Evolutionary conservation across 768 basidiomycete genomes (phyloP), one percentile per base, ranked within the genome.

Genomic region (Collybia sordida): DNA sequence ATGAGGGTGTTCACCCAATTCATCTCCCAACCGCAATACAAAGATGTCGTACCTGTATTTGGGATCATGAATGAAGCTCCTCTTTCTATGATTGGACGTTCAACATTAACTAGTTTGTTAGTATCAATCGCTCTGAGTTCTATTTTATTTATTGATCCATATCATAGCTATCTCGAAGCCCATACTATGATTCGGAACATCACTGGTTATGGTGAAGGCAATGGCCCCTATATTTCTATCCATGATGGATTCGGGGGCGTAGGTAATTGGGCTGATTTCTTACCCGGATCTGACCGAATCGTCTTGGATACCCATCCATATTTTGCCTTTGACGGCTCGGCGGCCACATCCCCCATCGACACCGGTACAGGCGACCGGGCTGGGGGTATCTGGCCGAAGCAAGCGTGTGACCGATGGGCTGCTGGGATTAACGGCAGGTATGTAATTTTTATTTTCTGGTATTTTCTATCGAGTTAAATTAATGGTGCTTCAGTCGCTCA

Each of bases 1-100:
- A 87, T 94, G 56, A 80, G 91, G n/a, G 79, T 85, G 42, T 71
- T 89, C 59, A 78, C 82, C 45, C 87, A 90, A 65, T 95, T 94
- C 70, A 86, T 95, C 64, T 78, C 81, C n/a, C 88, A 91, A 65
- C 78, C 83, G 2, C 79, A 90, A 58, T 91, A 87, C 72, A 72
- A 69, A 49, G 71, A 85, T 47, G 78, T 92, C 17, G 75, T 87
- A 6, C 75, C 74, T 11, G 71, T 82, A 50, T 88, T 86, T 58
- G 79, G 85, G 27, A 79, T 87, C 52, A 56, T 87, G 47, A 88
- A 88, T 55, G 86, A 88, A 64, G 74, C 84, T 1, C 65, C 78
- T 24, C 50, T 79, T 27, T 56, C 61, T 14, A 72, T 71, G 17
- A 86, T 92, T 38, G 88, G 88, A n/a, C 61, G 61, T 37, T 69